Percentiles rank a stretch among this genome's conserved stretches.
Conservation (phyloP, 139 green algal genomes). For the Picochlorum sp. region DNA sequence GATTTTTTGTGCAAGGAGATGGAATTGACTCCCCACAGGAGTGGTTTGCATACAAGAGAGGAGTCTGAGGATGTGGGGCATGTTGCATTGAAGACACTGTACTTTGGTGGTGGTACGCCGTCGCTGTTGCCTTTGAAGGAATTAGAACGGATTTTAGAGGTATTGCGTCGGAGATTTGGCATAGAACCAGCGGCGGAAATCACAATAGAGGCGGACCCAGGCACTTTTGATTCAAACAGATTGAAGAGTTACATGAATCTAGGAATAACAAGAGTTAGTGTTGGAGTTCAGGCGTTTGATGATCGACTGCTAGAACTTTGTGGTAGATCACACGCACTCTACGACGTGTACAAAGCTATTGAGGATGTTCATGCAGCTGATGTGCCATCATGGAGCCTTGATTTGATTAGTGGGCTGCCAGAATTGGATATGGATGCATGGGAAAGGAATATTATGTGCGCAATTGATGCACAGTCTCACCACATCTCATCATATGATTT, state of each 20-base stretch:
- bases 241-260: conserved; percentile 62
- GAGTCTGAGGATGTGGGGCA: conserved; percentile 19
- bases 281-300: conserved; percentile 80
- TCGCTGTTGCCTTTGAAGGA: conserved; percentile 70
- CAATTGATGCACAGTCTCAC: conserved; percentile 48
- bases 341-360: conserved; percentile 60
- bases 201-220: conserved; percentile 87
- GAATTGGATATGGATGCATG: conserved; percentile 51
- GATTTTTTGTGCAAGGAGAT: conserved; percentile 53
- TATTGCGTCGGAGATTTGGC: conserved; percentile 48
- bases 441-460: conserved; percentile 49
- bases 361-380: conserved; percentile 43
- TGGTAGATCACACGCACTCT: conserved; percentile 58
- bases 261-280: conserved; percentile 80
- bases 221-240: conserved; percentile 75
- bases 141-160: conserved; percentile 57
- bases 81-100: conserved; percentile 12
- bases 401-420: conserved; percentile 85
- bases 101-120: conserved; percentile 55
- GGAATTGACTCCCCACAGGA: not conserved
- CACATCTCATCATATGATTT: conserved; percentile 96
- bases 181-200: conserved; percentile 71
- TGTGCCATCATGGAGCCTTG: conserved; percentile 77
- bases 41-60: not conserved
- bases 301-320: conserved; percentile 53